phyloP scores from a whole-genome alignment of 2,329 filamentous ascomycete genomes.

The Phialophora verrucosa region DNA sequence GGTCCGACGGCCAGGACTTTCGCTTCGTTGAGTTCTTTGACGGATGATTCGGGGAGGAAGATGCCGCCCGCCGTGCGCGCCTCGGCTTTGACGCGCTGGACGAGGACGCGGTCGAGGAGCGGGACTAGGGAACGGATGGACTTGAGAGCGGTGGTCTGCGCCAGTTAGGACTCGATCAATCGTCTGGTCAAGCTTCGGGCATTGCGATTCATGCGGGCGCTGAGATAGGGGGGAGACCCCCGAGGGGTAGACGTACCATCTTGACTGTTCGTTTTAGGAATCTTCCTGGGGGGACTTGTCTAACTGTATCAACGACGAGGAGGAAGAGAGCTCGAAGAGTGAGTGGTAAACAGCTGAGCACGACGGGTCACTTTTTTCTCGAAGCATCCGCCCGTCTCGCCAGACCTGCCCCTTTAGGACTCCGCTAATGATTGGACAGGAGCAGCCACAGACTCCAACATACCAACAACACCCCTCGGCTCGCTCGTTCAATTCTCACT shows the following conservation, averaged over 20 bases:
- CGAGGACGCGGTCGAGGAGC: constrained; percentile 95
- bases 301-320: not conserved
- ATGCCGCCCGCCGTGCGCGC: constrained; percentile 95
- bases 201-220: not conserved
- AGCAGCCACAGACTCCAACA: constrained; percentile 20
- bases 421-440: constrained; percentile 18
- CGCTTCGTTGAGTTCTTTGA: constrained; percentile 98
- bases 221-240: not conserved
- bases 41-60: constrained; percentile 94
- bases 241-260: constrained; percentile 27
- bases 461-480: not conserved
- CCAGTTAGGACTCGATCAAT: constrained; percentile 10
- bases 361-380: constrained; percentile 32
- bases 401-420: constrained; percentile 25
- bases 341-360: constrained; percentile 32
- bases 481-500: not conserved
- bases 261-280: constrained; percentile 6
- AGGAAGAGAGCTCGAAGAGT: not conserved
- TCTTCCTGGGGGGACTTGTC: not conserved
- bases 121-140: constrained; percentile 94
- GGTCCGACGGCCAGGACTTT: constrained; percentile 95
- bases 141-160: constrained; percentile 69
- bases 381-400: constrained; percentile 30
- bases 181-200: constrained; percentile 2
- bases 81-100: constrained; percentile 97